These are phyloP conservation scores for Acer yangbiense DNA, from an alignment of 345 rosid species.

Conservation along the genomic window DNA sequence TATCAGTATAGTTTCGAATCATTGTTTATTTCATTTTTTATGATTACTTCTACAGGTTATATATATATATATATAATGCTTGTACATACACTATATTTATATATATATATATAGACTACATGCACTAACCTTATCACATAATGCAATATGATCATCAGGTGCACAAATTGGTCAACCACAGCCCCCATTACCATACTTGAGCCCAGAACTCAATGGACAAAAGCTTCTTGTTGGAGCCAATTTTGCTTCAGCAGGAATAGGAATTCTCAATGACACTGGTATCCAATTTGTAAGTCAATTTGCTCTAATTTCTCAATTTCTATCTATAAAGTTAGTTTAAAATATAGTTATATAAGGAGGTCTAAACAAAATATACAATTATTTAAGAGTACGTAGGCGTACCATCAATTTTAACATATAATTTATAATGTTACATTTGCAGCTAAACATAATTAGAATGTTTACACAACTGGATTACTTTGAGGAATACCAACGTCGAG, in stretches of 20 bases:
- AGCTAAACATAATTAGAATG: constrained; percentile 73
- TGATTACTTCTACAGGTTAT: not conserved
- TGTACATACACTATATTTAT: not conserved
- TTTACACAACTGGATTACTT: constrained; percentile 60
- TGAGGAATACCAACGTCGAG: constrained; percentile 55
- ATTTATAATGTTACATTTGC: constrained; percentile 11
- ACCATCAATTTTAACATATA: not conserved
- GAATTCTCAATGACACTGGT: constrained; percentile 72
- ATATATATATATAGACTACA: not conserved
- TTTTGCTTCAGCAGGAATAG: constrained; percentile 91
- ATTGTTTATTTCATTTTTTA: not conserved
- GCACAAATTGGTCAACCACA: constrained; percentile 49
- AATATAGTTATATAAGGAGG: not conserved
- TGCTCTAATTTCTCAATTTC: not conserved
- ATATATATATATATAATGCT: not conserved
- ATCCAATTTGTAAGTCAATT: constrained; percentile 50
- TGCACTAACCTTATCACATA: not conserved
- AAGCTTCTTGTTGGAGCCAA: constrained; percentile 75
- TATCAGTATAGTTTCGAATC: constrained; percentile 43
- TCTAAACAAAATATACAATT: not conserved
- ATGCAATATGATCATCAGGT: constrained; percentile 33
- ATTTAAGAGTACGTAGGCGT: no score
- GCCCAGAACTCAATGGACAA: constrained; percentile 58
- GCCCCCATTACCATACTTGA: constrained; percentile 69
- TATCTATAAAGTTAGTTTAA: not conserved